Evolutionary conservation across 163 green algal genomes (phyloP).

Genomic region (Trebouxia gelatinosa): DNA sequence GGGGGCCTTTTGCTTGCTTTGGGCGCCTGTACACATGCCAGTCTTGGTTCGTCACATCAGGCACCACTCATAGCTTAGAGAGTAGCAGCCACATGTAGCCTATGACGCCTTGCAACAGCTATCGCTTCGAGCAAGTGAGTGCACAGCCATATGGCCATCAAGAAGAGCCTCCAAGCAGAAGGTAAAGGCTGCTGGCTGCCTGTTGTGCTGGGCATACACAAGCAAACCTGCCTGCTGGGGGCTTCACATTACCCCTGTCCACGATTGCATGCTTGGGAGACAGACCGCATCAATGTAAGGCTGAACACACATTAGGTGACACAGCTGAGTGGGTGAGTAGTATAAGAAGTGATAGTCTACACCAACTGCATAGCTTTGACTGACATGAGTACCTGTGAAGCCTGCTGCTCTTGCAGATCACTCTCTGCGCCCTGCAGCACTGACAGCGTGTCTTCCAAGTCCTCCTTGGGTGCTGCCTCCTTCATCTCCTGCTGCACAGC

Average conservation of each 20-base stretch:
- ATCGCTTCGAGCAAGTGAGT: too few relatives aligned
- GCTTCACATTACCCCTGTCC: too few relatives aligned
- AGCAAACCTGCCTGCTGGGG: not conserved
- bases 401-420: not conserved
- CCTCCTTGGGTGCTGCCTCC: conserved; percentile 7
- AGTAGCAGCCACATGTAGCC: not conserved
- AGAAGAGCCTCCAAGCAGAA: too few relatives aligned
- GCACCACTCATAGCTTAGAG: not conserved
- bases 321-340: not conserved
- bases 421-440: not conserved
- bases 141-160: too few relatives aligned
- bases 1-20: not conserved
- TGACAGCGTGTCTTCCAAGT: conserved; percentile 6
- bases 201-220: too few relatives aligned
- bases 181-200: too few relatives aligned
- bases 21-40: conserved; percentile 1
- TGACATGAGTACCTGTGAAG: conserved; percentile 2
- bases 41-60: too few relatives aligned
- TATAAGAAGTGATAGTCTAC: too few relatives aligned
- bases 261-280: not conserved
- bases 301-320: not conserved
- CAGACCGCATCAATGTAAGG: not conserved
- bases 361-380: too few relatives aligned
- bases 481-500: not conserved
- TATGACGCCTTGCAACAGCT: too few relatives aligned